A percentile compares a stretch with the other conserved stretches of the same genome.
phyloP scores from a whole-genome alignment of 2,329 filamentous ascomycete genomes.

The Aspergillus costaricaensis region DNA sequence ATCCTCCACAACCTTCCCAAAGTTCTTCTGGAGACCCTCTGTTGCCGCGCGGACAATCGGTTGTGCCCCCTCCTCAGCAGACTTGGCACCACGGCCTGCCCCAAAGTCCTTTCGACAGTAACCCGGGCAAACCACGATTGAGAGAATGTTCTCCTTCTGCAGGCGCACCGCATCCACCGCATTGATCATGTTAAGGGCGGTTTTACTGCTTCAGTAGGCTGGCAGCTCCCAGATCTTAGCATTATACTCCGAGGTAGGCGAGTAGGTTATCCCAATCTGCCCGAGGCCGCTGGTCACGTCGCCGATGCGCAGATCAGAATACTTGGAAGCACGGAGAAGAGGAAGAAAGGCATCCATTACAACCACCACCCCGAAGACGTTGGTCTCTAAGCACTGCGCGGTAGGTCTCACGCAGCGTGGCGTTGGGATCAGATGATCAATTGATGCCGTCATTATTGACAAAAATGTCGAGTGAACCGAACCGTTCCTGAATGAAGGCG shows the following conservation, averaged over 20 bases:
- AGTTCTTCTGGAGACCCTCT: neutral
- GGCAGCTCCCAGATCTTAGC: conserved; percentile 6
- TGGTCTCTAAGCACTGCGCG: conserved; percentile 10
- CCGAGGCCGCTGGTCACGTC: conserved; percentile 10
- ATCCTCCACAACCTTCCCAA: neutral
- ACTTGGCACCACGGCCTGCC: neutral
- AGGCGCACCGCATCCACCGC: conserved; percentile 3
- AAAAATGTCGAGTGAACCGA: neutral
- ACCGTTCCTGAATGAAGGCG: neutral
- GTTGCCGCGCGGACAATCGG: neutral
- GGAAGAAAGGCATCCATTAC: conserved; percentile 7
- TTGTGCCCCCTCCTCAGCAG: neutral
- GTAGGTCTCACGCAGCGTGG: conserved; percentile 2
- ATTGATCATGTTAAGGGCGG: conserved; percentile 11
- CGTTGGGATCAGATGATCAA: neutral
- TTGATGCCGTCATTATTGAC: neutral
- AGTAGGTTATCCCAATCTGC: conserved; percentile 6
- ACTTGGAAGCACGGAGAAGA: conserved; percentile 7
- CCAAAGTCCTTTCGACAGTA: neutral
- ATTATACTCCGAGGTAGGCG: neutral
- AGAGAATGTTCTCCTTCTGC: neutral
- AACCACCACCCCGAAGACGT: conserved; percentile 6
- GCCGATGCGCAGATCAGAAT: conserved; percentile 11
- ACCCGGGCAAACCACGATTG: neutral
- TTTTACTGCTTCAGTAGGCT: conserved; percentile 8